Percentiles rank a stretch among this genome's conserved stretches.
phyloP scores from a whole-genome alignment of 1,284 basidiomycete species.

The Ustilago crameri region DNA sequence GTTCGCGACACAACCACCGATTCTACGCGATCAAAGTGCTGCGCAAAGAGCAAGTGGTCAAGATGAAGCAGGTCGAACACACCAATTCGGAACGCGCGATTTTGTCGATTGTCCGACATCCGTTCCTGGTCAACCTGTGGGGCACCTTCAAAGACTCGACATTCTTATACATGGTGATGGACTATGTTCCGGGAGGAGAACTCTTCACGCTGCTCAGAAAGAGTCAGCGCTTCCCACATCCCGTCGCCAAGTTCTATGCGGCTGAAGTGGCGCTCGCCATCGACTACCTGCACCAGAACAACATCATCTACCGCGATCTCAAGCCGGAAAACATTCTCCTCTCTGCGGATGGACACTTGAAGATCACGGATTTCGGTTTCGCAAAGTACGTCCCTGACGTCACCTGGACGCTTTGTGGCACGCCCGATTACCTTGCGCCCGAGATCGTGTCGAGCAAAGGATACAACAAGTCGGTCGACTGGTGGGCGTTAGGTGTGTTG shows the following conservation, averaged over 20 bases:
- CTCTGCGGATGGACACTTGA: conserved; percentile 93
- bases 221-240: conserved; percentile 90
- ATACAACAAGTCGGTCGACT: conserved; percentile 98
- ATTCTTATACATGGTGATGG: conserved; percentile 99
- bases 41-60: conserved; percentile 82
- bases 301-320: conserved; percentile 96
- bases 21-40: conserved; percentile 68
- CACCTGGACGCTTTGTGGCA: conserved; percentile 93
- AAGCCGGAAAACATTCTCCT: conserved; percentile 98
- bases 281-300: conserved; percentile 87
- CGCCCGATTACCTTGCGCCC: conserved; percentile 81
- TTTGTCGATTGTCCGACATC: conserved; percentile 87
- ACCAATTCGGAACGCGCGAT: conserved; percentile 95
- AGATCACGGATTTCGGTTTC: conserved; percentile 98
- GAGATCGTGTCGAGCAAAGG: conserved; percentile 81
- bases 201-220: conserved; percentile 75
- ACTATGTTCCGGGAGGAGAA: conserved; percentile 97
- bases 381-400: conserved; percentile 89
- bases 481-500: conserved; percentile 96
- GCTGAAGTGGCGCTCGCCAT: conserved; percentile 96
- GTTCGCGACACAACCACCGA: conserved; percentile 62
- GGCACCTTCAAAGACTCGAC: conserved; percentile 93
- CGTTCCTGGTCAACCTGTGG: conserved; percentile 98
- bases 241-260: conserved; percentile 98
- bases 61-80: conserved; percentile 96